Evolutionary conservation across 2,329 filamentous ascomycete genomes (phyloP).

Genomic region (Fusarium nygamai): DNA sequence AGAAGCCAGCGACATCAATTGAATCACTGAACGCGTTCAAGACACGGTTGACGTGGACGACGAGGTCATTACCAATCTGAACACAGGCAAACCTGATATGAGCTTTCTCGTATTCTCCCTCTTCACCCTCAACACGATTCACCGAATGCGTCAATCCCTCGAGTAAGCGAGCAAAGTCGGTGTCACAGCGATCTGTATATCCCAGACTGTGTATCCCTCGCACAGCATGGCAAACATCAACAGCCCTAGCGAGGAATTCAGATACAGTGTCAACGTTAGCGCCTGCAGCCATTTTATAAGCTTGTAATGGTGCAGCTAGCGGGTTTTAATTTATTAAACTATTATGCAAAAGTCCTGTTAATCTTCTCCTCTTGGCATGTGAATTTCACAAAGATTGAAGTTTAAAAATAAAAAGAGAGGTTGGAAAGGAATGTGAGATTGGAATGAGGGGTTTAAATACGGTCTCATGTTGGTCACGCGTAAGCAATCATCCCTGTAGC

Average conservation of each 20-base stretch:
- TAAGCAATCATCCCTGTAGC: conserved; percentile 13
- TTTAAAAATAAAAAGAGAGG: not conserved
- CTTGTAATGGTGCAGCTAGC: conserved; percentile 41
- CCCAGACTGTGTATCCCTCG: conserved; percentile 7
- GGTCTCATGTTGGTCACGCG: conserved; percentile 15
- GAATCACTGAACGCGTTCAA: not conserved
- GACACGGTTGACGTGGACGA: conserved; percentile 34
- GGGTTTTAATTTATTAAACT: not conserved
- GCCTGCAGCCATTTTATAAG: conserved; percentile 46
- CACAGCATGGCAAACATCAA: conserved; percentile 16
- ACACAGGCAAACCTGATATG: conserved; percentile 28
- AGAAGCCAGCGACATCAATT: conserved; percentile 15
- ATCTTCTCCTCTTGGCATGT: not conserved
- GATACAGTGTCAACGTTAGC: not conserved
- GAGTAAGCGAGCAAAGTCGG: conserved; percentile 9
- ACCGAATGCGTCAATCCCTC: conserved; percentile 5
- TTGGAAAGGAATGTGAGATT: conserved; percentile 3
- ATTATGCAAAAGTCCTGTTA: not conserved
- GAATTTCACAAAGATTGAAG: not conserved
- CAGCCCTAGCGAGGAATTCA: conserved; percentile 32
- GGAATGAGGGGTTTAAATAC: conserved; percentile 35
- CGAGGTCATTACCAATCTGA: conserved; percentile 42
- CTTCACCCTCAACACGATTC: conserved; percentile 1
- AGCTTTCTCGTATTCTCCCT: not conserved
- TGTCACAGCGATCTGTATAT: not conserved